These are phyloP conservation scores for Daldinia loculata DNA, from an alignment of 495 filamentous ascomycete genomes.

Conservation along the genomic window DNA sequence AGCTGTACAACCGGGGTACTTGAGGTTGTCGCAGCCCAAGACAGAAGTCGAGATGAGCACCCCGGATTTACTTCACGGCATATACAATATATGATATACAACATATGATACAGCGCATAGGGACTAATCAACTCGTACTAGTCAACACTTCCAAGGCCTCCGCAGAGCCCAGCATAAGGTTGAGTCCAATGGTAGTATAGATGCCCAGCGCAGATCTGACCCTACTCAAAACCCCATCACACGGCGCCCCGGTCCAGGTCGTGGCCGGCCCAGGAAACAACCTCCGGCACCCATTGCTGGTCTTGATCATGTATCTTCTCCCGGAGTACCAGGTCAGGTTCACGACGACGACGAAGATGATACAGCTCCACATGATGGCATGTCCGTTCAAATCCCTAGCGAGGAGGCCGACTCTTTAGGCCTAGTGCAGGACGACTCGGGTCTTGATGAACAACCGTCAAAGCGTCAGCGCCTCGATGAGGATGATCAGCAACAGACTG, in stretches of 20 bases:
- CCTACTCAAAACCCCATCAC: conserved; percentile 60
- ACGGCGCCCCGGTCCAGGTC: conserved; percentile 57
- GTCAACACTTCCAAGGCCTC: conserved; percentile 62
- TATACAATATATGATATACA: background rate
- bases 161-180: conserved; percentile 57
- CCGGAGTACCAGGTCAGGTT: background rate
- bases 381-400: conserved; percentile 19
- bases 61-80: background rate
- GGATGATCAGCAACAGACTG: conserved; percentile 41
- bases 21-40: background rate
- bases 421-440: conserved; percentile 37
- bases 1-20: background rate
- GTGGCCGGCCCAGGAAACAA: conserved; percentile 57
- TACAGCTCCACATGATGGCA: conserved; percentile 17
- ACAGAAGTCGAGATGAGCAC: background rate
- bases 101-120: background rate
- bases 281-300: conserved; percentile 22
- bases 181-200: conserved; percentile 43
- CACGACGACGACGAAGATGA: conserved; percentile 27
- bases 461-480: conserved; percentile 53
- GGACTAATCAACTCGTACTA: conserved; percentile 40
- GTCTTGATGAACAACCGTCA: conserved; percentile 43
- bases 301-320: conserved; percentile 16
- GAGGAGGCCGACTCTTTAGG: conserved; percentile 33
- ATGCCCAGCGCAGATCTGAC: conserved; percentile 48